phyloP scores from a whole-genome alignment of 1,139 yeast genomes.

The Starmera stellimalicola region DNA sequence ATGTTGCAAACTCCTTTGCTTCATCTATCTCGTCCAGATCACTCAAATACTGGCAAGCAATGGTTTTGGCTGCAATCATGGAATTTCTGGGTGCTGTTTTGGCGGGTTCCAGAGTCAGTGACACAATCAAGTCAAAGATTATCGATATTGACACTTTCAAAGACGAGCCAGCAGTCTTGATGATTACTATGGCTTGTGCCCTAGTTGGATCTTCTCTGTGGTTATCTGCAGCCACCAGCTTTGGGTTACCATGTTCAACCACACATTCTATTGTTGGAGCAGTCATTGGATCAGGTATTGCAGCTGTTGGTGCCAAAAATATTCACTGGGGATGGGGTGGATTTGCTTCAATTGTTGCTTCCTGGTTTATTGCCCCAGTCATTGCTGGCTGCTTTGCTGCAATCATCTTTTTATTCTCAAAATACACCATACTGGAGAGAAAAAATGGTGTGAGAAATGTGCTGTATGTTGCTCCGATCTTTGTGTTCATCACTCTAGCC shows the following conservation, averaged over 20 bases:
- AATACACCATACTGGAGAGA: slow-evolving; percentile 52
- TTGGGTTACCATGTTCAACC: slow-evolving; percentile 73
- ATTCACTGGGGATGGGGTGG: slow-evolving; percentile 74
- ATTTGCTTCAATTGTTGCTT: slow-evolving; percentile 63
- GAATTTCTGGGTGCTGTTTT: slow-evolving; percentile 71
- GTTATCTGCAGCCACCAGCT: slow-evolving; percentile 56
- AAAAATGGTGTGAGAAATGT: slow-evolving; percentile 40
- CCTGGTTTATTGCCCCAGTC: slow-evolving; percentile 77
- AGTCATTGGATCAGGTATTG: slow-evolving; percentile 66
- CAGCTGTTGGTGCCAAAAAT: slow-evolving; percentile 44
- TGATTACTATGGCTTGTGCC: slow-evolving; percentile 72
- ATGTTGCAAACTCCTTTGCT: slow-evolving; percentile 75
- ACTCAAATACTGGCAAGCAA: slow-evolving; percentile 65
- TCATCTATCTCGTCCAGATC: slow-evolving; percentile 66
- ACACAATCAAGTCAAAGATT: slow-evolving; percentile 57
- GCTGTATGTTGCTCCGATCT: slow-evolving; percentile 45
- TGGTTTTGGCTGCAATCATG: slow-evolving; percentile 56
- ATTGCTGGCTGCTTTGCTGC: slow-evolving; percentile 60
- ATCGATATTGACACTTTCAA: slow-evolving; percentile 41
- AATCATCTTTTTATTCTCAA: slow-evolving; percentile 47
- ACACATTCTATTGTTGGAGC: slow-evolving; percentile 78
- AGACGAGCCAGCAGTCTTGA: slow-evolving; percentile 56
- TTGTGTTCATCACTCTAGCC: slow-evolving; percentile 53
- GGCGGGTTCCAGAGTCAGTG: slow-evolving; percentile 63
- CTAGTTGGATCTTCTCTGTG: slow-evolving; percentile 67